Conservation (phyloP, 2,329 filamentous ascomycete genomes). For the Lasiodiplodia hormozganensis region DNA sequence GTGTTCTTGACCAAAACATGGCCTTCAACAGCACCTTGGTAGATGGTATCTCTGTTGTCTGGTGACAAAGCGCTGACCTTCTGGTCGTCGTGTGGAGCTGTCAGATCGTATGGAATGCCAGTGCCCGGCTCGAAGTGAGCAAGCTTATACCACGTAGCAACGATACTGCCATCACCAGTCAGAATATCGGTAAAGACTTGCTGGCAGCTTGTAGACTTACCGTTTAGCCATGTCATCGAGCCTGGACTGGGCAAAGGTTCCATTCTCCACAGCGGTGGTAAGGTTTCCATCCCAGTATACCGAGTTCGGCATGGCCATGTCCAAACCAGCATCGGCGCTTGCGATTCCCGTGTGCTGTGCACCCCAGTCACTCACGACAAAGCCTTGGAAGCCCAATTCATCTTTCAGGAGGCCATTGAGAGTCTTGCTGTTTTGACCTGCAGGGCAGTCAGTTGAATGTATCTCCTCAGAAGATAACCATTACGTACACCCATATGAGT, state of each 20-base stretch:
- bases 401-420: conserved; percentile 79
- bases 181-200: background rate
- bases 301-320: conserved; percentile 65
- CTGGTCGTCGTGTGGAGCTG: conserved; percentile 46
- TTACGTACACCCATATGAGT: conserved; percentile 56
- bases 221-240: conserved; percentile 52
- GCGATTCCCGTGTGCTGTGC: conserved; percentile 60
- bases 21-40: conserved; percentile 53
- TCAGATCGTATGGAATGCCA: conserved; percentile 45
- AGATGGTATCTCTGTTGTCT: background rate
- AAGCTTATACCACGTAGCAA: conserved; percentile 58
- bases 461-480: background rate
- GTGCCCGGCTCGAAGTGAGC: conserved; percentile 53
- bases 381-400: conserved; percentile 82
- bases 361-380: conserved; percentile 74
- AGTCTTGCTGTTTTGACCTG: conserved; percentile 69
- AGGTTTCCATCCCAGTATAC: conserved; percentile 64
- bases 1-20: conserved; percentile 68
- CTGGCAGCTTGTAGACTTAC: background rate
- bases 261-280: conserved; percentile 59
- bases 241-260: conserved; percentile 47
- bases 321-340: conserved; percentile 55
- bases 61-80: conserved; percentile 39
- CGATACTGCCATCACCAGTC: conserved; percentile 39
- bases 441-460: conserved; percentile 31